Base-by-base conservation (phyloP, 1,139 yeast genomes). In the Casaregolazyma suthepensis region DNA sequence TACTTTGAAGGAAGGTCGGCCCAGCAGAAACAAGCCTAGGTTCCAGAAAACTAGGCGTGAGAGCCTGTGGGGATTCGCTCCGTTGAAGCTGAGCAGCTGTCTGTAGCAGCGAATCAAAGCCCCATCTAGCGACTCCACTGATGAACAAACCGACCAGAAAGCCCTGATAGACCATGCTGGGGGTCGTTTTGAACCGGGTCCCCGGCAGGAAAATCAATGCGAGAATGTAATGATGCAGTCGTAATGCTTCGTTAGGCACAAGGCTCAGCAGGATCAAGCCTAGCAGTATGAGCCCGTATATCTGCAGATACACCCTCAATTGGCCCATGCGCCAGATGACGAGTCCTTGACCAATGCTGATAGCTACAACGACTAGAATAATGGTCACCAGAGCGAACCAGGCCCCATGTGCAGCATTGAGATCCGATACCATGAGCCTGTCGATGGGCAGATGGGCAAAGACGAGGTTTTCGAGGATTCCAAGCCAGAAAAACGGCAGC, bases 41-140 rank as follows among this genome's bases (percentile, higher is more conserved):
- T 6, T 35, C 17, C 17, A 35, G 13, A 15, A 35, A 35, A 7
- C 17, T n/a, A 35, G 40, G 40, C 15, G 40, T 35, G 9, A 15
- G 9, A n/a, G 17, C 31, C 13, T 60, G 48, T 45, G 80, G 75
- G 0, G 96, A 96, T 60, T 88, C 96, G 26, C 86, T 86, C 60
- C 96, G 73, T 56, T 82, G 70, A 49, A 90, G 70, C 13, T 89
- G 79, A 12, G 76, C 72, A 47, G 79, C 79, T 0, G 97, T 89
- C 65, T 91, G 96, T 1, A 87, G 82, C 55, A 91, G 83, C 20
- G 96, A 83, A 2, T 95, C 98, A 63, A 86, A 83, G 52, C 94
- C 97, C 99, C 99, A 91, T 56, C 95, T 75, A 0, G 96, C 83
- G 1, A 89, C 82, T 0, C 99, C 99, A 20, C 93, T 85, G 7